Percentiles rank a stretch among this genome's conserved stretches.
Conservation (phyloP, 768 basidiomycete genomes). For the Lentinula raphanica region DNA sequence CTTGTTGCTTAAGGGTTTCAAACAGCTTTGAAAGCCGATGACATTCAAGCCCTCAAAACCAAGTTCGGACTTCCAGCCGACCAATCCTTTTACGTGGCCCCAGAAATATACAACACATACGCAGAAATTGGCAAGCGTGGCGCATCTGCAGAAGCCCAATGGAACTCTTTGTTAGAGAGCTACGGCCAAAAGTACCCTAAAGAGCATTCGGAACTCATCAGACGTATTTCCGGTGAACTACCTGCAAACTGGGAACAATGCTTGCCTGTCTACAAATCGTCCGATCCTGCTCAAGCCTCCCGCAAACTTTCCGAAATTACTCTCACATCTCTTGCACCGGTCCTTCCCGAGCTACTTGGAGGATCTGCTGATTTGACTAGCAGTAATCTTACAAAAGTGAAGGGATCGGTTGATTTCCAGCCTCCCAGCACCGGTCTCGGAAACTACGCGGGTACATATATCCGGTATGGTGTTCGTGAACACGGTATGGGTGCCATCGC, state of each 20-base stretch:
- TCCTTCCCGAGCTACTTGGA: constrained; percentile 80
- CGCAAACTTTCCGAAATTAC: constrained; percentile 92
- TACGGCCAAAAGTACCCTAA: constrained; percentile 78
- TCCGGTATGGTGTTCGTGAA: constrained; percentile 96
- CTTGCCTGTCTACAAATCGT: constrained; percentile 80
- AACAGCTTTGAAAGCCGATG: constrained; percentile 87
- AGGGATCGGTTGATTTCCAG: constrained; percentile 86
- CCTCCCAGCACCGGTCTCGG: constrained; percentile 81
- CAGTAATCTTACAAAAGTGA: constrained; percentile 86
- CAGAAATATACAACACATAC: constrained; percentile 68
- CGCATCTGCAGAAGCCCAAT: constrained; percentile 65
- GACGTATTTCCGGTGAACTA: constrained; percentile 79
- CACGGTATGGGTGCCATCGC: constrained; percentile 96
- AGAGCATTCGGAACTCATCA: constrained; percentile 81
- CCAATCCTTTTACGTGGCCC: constrained; percentile 72
- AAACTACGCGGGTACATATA: constrained; percentile 79
- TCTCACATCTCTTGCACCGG: constrained; percentile 67
- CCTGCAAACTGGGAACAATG: constrained; percentile 82
- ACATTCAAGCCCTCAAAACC: constrained; percentile 76
- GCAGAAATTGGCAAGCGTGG: constrained; percentile 64
- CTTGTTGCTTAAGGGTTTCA: neutral
- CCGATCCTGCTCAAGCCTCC: constrained; percentile 82
- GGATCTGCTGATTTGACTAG: constrained; percentile 92
- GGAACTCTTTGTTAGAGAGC: constrained; percentile 61
- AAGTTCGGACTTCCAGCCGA: constrained; percentile 81